phyloP scores from a whole-genome alignment of 2,329 filamentous ascomycete species.

The Talaromyces sp. region DNA sequence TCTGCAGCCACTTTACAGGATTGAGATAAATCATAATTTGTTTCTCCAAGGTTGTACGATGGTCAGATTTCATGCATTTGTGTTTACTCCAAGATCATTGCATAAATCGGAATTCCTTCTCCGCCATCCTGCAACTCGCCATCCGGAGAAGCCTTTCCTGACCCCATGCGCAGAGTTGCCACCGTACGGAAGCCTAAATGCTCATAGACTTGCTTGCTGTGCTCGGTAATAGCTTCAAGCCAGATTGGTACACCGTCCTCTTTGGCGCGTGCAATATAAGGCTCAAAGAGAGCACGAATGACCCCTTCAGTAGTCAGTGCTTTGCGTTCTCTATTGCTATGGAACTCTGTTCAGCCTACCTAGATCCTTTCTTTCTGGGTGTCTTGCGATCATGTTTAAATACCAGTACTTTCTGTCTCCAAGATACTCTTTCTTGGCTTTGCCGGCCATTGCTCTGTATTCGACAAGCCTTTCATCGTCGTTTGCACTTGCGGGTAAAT shows the following conservation, averaged over 20 bases:
- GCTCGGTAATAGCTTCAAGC: constrained; percentile 18
- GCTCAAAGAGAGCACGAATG: constrained; percentile 18
- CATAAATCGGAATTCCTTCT: constrained; percentile 15
- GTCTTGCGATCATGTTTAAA: constrained; percentile 16
- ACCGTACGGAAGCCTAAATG: constrained; percentile 17
- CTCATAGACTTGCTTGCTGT: constrained; percentile 18
- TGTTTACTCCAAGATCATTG: constrained; percentile 17
- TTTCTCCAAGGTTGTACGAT: not conserved
- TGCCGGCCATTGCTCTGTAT: constrained; percentile 6
- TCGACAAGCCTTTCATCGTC: constrained; percentile 8
- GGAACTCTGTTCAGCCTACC: not conserved
- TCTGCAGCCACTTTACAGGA: constrained; percentile 7
- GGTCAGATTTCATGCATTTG: not conserved
- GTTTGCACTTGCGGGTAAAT: constrained; percentile 3
- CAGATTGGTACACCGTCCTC: constrained; percentile 13
- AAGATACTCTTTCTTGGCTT: constrained; percentile 16
- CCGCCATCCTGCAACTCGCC: constrained; percentile 19
- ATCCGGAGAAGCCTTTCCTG: constrained; percentile 8
- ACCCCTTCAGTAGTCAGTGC: constrained; percentile 3
- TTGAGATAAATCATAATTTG: not conserved
- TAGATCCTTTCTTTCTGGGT: constrained; percentile 16
- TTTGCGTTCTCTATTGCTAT: not conserved
- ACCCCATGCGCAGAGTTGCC: constrained; percentile 4
- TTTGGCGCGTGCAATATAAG: constrained; percentile 16
- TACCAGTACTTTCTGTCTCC: constrained; percentile 17